Conservation (phyloP, 257 asterid species). For the Nicotiana tomentosiformis region DNA sequence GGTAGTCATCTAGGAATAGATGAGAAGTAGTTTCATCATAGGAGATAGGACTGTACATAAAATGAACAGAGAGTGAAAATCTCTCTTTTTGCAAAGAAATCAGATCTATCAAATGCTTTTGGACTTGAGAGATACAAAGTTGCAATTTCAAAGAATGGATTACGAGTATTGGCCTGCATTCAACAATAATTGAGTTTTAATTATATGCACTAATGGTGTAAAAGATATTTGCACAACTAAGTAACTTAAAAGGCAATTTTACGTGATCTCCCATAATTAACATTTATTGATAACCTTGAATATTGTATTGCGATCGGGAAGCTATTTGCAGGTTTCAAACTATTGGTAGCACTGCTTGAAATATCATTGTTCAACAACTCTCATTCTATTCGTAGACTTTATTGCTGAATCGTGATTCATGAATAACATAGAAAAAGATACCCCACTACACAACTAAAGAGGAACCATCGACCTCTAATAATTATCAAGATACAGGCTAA, state of each 20-base stretch:
- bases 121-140: neutral
- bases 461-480: neutral
- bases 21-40: constrained; percentile 8
- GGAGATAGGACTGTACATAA: neutral
- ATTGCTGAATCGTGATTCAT: neutral
- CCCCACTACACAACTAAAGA: neutral
- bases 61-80: neutral
- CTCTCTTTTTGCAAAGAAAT: neutral
- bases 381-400: neutral
- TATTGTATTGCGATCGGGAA: neutral
- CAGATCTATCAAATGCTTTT: neutral
- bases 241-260: neutral
- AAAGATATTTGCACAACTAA: neutral
- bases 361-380: neutral
- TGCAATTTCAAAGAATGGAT: neutral
- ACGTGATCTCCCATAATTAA: neutral
- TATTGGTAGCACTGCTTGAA: neutral
- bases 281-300: neutral
- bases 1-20: constrained; percentile 9
- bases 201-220: neutral
- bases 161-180: neutral
- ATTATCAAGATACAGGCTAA: neutral
- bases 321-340: neutral
- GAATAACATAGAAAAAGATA: neutral
- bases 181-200: neutral